Percentiles rank a stretch among this genome's conserved stretches.
Evolutionary conservation across 805 yeast genomes (phyloP).

Genomic region (Yamadazyma olivae): DNA sequence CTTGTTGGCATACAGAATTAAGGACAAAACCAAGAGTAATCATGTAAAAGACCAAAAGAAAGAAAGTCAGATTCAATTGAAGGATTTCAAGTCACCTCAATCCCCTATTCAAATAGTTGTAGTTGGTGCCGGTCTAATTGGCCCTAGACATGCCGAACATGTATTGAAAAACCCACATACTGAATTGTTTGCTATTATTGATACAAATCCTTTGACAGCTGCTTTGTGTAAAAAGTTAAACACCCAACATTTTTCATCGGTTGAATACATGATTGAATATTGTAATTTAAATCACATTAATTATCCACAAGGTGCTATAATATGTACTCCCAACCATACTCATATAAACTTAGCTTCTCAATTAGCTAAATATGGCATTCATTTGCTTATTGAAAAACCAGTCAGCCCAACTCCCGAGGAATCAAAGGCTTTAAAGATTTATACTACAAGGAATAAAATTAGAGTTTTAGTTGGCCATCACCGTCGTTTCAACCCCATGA

Average conservation of each 20-base stretch:
- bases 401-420: slow-evolving; percentile 28
- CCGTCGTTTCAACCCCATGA: slow-evolving; percentile 38
- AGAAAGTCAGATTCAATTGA: too few relatives aligned
- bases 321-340: slow-evolving; percentile 40
- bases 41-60: too few relatives aligned
- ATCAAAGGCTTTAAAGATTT: slow-evolving; percentile 25
- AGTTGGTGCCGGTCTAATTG: slow-evolving; percentile 39
- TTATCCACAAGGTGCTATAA: slow-evolving; percentile 36
- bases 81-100: too few relatives aligned
- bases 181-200: slow-evolving; percentile 29
- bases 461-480: slow-evolving; percentile 38
- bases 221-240: slow-evolving; percentile 20
- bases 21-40: too few relatives aligned
- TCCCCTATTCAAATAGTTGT: slow-evolving; percentile 10
- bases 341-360: slow-evolving; percentile 28
- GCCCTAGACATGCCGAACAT: slow-evolving; percentile 40
- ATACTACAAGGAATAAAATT: slow-evolving; percentile 19
- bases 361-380: slow-evolving; percentile 30
- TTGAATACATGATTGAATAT: slow-evolving; percentile 22
- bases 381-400: slow-evolving; percentile 38
- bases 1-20: too few relatives aligned
- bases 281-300: slow-evolving; percentile 13
- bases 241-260: slow-evolving; percentile 19
- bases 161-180: slow-evolving; percentile 18
- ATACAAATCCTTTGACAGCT: slow-evolving; percentile 22